These are phyloP conservation scores for Solanum microdontum DNA, from an alignment of 257 asterid genomes.

Conservation along the genomic window DNA sequence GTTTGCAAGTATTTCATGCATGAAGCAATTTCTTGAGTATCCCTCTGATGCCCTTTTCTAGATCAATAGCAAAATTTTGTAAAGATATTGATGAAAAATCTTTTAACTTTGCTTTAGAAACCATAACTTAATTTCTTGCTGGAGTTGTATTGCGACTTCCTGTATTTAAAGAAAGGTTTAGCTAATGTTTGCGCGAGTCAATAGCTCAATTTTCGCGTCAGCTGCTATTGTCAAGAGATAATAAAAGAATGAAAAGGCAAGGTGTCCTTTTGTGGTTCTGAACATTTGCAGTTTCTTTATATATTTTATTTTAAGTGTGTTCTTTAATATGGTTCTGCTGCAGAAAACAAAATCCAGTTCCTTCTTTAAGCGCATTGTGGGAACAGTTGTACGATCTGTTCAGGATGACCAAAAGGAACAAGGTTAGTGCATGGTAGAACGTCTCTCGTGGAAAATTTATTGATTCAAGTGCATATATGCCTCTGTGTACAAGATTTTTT, in stretches of 20 bases:
- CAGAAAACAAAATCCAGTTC: constrained; percentile 70
- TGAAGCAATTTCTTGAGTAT: background rate
- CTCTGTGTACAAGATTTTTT: background rate
- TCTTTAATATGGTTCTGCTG: constrained; percentile 3
- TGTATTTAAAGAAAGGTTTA: background rate
- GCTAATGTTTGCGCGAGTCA: background rate
- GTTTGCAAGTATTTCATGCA: background rate
- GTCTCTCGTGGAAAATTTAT: background rate
- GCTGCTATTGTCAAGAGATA: background rate
- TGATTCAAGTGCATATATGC: background rate
- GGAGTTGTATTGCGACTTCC: background rate
- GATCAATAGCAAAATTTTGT: background rate
- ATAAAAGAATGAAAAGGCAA: background rate
- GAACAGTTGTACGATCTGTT: constrained; percentile 95
- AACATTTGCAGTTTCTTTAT: background rate
- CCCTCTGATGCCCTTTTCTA: background rate
- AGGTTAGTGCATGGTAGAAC: constrained; percentile 33
- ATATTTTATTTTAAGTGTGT: background rate
- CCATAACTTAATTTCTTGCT: background rate
- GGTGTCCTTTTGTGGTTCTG: background rate
- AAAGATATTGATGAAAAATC: background rate
- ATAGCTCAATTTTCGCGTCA: background rate
- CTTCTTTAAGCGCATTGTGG: constrained; percentile 78
- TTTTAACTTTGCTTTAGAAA: background rate
- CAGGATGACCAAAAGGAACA: constrained; percentile 95